Conservation (phyloP, 805 yeast genomes). For the Vanderwaltozyma yarrowii region DNA sequence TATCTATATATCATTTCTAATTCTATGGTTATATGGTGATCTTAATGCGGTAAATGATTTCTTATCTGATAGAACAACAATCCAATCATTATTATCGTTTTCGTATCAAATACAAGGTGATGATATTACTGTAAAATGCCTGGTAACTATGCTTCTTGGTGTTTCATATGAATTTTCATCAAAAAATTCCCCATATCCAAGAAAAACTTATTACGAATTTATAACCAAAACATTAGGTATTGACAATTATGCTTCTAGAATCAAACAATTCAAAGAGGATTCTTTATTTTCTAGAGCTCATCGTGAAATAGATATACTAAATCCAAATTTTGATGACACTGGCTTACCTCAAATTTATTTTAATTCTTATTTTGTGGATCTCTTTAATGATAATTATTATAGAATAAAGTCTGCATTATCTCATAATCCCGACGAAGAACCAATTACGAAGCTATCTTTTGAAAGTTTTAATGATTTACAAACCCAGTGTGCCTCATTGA, state of each 20-base stretch:
- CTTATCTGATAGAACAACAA: constrained; percentile 52
- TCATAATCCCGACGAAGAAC: constrained; percentile 66
- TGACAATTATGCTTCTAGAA: constrained; percentile 64
- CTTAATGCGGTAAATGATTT: constrained; percentile 65
- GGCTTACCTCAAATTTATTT: constrained; percentile 84
- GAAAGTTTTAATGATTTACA: constrained; percentile 37
- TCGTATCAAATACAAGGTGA: constrained; percentile 43
- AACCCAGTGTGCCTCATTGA: constrained; percentile 26
- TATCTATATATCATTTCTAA: constrained; percentile 66
- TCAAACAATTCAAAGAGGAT: constrained; percentile 61
- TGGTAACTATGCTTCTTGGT: constrained; percentile 64
- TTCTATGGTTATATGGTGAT: constrained; percentile 72
- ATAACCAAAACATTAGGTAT: constrained; percentile 67
- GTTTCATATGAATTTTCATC: constrained; percentile 76
- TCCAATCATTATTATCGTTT: constrained; percentile 59
- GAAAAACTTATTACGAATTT: constrained; percentile 51
- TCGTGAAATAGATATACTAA: constrained; percentile 39
- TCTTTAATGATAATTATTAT: constrained; percentile 58
- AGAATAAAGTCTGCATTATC: constrained; percentile 63
- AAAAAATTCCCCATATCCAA: constrained; percentile 38
- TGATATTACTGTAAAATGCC: constrained; percentile 56
- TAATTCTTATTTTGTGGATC: constrained; percentile 47
- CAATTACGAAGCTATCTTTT: constrained; percentile 53
- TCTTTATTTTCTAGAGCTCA: constrained; percentile 42
- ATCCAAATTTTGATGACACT: constrained; percentile 56